Evolutionary conservation across 345 rosid species (phyloP).

Genomic region (Viola odorata): DNA sequence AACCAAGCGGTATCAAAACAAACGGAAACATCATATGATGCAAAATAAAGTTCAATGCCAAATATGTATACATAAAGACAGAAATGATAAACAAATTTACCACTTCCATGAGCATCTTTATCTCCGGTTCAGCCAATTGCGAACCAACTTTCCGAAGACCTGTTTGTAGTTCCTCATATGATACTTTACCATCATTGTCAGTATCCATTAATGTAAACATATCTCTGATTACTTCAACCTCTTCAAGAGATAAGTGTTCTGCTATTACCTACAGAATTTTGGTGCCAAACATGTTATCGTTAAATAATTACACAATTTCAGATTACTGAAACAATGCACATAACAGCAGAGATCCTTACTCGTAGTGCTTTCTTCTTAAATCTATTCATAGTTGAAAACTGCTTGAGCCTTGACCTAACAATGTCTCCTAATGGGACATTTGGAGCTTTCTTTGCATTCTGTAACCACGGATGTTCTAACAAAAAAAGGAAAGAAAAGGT

Average conservation of each 20-base stretch:
- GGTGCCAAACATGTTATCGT: no score
- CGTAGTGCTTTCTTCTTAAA: constrained; percentile 90
- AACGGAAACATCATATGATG: no score
- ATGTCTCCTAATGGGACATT: constrained; percentile 96
- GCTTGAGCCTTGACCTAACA: constrained; percentile 87
- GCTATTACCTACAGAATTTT: constrained; percentile 75
- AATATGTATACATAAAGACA: not conserved
- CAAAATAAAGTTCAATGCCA: not conserved
- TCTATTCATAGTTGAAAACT: constrained; percentile 93
- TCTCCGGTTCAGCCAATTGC: constrained; percentile 86
- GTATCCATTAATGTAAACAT: constrained; percentile 91
- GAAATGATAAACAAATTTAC: constrained; percentile 35
- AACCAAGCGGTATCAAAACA: not conserved
- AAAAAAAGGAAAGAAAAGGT: constrained; percentile 16
- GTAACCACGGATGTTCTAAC: constrained; percentile 90
- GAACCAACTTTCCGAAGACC: constrained; percentile 94
- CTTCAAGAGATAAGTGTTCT: constrained; percentile 73
- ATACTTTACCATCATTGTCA: constrained; percentile 76
- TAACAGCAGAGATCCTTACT: constrained; percentile 34
- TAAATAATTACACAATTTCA: no score
- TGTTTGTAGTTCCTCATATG: constrained; percentile 70
- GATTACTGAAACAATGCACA: constrained; percentile 4
- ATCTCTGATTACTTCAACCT: constrained; percentile 88
- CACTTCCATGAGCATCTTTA: constrained; percentile 98
- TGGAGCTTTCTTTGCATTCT: constrained; percentile 89